Conservation (phyloP, 768 basidiomycete genomes). For the Lactarius quietus region DNA sequence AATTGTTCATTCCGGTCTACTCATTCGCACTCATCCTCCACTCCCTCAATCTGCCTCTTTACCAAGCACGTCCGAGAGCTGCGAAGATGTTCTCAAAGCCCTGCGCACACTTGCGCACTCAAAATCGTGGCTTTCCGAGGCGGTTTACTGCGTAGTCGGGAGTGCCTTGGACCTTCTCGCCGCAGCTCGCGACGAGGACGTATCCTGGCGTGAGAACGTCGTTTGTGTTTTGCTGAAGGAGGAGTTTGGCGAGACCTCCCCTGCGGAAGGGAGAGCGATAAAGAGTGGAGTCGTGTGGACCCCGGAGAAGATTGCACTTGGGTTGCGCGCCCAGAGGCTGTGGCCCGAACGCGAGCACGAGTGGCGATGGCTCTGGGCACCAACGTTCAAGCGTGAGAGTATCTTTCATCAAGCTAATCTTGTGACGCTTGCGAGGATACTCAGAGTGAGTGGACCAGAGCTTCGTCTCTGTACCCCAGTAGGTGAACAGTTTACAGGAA, state of each 20-base stretch:
- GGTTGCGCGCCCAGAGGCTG: slow-evolving; percentile 61
- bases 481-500: slow-evolving; percentile 6
- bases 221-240: slow-evolving; percentile 46
- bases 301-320: slow-evolving; percentile 83
- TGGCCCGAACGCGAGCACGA: slow-evolving; percentile 50
- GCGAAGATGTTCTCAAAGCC: slow-evolving; percentile 52
- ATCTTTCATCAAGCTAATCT: slow-evolving; percentile 73
- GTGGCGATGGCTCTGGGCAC: slow-evolving; percentile 63
- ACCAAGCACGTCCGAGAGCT: slow-evolving; percentile 57
- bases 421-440: slow-evolving; percentile 62
- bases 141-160: slow-evolving; percentile 80
- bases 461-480: not conserved
- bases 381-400: slow-evolving; percentile 73
- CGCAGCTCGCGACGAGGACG: slow-evolving; percentile 43
- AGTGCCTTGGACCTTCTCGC: slow-evolving; percentile 57
- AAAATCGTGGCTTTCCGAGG: slow-evolving; percentile 90
- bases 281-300: slow-evolving; percentile 57
- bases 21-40: slow-evolving; percentile 59
- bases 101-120: slow-evolving; percentile 70
- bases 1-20: slow-evolving; percentile 79
- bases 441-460: slow-evolving; percentile 57
- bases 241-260: slow-evolving; percentile 45
- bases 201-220: slow-evolving; percentile 70
- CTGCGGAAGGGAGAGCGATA: not conserved
- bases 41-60: slow-evolving; percentile 52